phyloP scores from a whole-genome alignment of 192 early-diverging fungal genomes.

The Coemansia erecta region DNA sequence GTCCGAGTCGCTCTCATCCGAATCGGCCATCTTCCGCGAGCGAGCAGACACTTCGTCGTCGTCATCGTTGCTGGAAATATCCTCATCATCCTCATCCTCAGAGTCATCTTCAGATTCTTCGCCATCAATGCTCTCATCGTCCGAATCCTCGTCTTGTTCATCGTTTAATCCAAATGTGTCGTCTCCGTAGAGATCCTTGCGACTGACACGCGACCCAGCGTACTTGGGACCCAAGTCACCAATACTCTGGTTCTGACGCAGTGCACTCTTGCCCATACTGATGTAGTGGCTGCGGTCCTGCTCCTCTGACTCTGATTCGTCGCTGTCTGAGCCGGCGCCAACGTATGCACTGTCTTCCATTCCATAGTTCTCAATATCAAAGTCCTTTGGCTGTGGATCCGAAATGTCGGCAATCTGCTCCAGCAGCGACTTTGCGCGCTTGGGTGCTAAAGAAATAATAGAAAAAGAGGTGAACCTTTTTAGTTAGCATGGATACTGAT shows the following conservation, averaged over 20 bases:
- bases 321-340: constrained; percentile 53
- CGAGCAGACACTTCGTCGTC: constrained; percentile 34
- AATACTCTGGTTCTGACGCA: constrained; percentile 60
- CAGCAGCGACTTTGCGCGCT: constrained; percentile 39
- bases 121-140: constrained; percentile 47
- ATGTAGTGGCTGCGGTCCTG: constrained; percentile 67
- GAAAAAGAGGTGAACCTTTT: background rate
- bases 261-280: constrained; percentile 65
- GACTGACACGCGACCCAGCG: constrained; percentile 62
- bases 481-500: background rate
- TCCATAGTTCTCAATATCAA: constrained; percentile 69
- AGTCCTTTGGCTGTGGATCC: constrained; percentile 57
- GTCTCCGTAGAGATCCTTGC: constrained; percentile 59
- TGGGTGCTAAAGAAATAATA: constrained; percentile 18
- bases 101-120: constrained; percentile 5
- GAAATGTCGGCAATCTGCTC: constrained; percentile 52
- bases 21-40: background rate
- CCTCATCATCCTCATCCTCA: background rate
- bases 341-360: constrained; percentile 48
- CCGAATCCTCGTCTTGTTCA: background rate
- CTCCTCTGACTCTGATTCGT: constrained; percentile 50
- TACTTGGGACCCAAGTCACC: constrained; percentile 74
- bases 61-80: constrained; percentile 11
- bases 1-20: constrained; percentile 50
- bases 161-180: constrained; percentile 4